Evolutionary conservation across 1,284 basidiomycete species (phyloP).

Genomic region (Moesziomyces sp.): DNA sequence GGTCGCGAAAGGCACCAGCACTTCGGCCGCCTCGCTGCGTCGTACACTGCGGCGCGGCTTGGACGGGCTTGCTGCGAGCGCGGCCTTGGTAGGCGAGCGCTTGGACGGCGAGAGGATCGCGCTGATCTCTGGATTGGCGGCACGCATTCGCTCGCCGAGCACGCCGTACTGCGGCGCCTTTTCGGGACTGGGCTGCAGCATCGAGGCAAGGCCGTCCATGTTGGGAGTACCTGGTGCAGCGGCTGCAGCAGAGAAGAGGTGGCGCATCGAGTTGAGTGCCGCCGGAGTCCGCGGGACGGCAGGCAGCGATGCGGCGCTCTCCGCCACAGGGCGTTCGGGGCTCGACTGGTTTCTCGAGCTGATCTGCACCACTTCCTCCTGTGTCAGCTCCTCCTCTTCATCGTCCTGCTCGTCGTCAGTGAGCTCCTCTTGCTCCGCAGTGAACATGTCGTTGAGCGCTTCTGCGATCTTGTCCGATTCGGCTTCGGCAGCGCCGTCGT

Average conservation of each 20-base stretch:
- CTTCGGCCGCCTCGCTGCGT: slow-evolving; percentile 35
- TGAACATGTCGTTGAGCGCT: slow-evolving; percentile 41
- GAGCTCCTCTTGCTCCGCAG: slow-evolving; percentile 29
- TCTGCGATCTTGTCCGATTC: slow-evolving; percentile 23
- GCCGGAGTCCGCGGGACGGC: slow-evolving; percentile 24
- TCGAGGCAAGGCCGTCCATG: slow-evolving; percentile 21
- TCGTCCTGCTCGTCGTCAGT: slow-evolving; percentile 45
- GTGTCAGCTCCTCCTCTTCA: slow-evolving; percentile 8
- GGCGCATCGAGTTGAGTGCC: slow-evolving; percentile 29
- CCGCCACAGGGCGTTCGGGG: slow-evolving; percentile 4
- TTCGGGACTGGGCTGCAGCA: slow-evolving; percentile 18
- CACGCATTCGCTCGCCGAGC: slow-evolving; percentile 35
- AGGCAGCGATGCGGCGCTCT: neutral
- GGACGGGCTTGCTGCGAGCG: slow-evolving; percentile 5
- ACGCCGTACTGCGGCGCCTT: slow-evolving; percentile 26
- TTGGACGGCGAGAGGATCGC: slow-evolving; percentile 26
- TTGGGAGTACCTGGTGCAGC: slow-evolving; percentile 27
- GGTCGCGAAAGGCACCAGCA: slow-evolving; percentile 1
- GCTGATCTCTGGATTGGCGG: slow-evolving; percentile 23
- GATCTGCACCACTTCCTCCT: slow-evolving; percentile 35
- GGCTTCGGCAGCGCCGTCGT: slow-evolving; percentile 13
- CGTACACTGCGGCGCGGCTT: slow-evolving; percentile 25
- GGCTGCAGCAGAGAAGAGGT: slow-evolving; percentile 28
- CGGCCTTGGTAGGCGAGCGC: slow-evolving; percentile 12
- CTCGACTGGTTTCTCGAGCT: slow-evolving; percentile 13